Base-by-base conservation (phyloP, 371 early-diverging fungal species). In the Mucor velutinosus region DNA sequence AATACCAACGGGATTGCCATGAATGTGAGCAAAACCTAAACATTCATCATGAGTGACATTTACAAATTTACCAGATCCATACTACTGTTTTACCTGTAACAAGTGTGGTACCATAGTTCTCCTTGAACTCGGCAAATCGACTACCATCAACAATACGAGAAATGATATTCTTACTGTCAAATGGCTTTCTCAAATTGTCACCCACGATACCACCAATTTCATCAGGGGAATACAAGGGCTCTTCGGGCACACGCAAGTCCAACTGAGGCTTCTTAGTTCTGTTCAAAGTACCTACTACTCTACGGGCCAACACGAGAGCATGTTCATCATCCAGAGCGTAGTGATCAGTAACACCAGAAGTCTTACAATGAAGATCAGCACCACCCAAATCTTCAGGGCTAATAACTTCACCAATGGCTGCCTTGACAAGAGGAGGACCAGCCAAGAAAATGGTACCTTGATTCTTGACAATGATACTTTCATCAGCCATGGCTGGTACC, bases 371-470 rank as follows among this genome's bases (percentile, higher is more conserved):
- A 74, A 98, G 86, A 76, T 97, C 98, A 17, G 95, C 99, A 58
- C 99, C 99, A 69, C 99, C 99, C 57, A 99, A 87, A 32, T 97
- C 95, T 79, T 99, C 99, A 11, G 96, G 95, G 49, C 93, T 88
- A 32, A 99, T 93, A 5, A 91, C 90, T 79, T 99, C 98, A 65
- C 99, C 99, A 58, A 98, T 97, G 8, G 99, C 99, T 4, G 99
- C 99, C 76, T 94, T 93, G 17, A 99, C 99, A 64, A 96, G 77
- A 47, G 99, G 99, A 55, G 99, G 99, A 3, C 99, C 99, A 12
- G 89, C 99, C 78, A 98, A 86, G 85, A 99, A 99, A 70, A 99
- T 97, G 11, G 99, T 99, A 19, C 99, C 99, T 79, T 99, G 97
- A 56, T 94, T 93, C 61, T 86, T 83, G 56, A 99, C 98, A 79